These are phyloP conservation scores for Populus hybrid DNA, from an alignment of 441 rosid genomes.

Conservation along the genomic window DNA sequence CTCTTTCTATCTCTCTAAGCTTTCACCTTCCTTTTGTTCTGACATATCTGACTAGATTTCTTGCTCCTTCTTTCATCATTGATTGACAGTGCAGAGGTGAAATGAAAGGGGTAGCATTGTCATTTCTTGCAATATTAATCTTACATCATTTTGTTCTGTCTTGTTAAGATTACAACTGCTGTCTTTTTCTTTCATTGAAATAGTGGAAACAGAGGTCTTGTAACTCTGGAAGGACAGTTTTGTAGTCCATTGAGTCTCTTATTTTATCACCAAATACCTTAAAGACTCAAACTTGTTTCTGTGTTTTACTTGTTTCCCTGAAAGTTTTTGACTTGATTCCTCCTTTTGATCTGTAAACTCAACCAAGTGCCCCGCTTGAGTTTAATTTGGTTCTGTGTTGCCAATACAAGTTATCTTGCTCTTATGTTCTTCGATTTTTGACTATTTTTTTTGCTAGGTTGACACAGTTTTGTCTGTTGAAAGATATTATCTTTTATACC, in stretches of 20 bases:
- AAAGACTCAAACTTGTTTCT: constrained; percentile 2
- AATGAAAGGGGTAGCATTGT: constrained; percentile 2
- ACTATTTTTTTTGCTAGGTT: not conserved
- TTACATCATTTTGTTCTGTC: not conserved
- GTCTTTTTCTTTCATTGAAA: not conserved
- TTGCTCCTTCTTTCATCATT: not conserved
- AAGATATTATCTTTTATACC: not conserved
- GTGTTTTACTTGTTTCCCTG: constrained; percentile 5
- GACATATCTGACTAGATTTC: not conserved
- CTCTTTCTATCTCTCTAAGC: not conserved
- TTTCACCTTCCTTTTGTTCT: not conserved
- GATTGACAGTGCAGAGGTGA: not conserved
- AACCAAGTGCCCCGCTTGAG: not conserved
- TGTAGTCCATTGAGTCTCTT: not conserved
- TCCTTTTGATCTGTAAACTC: not conserved
- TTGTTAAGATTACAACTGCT: not conserved
- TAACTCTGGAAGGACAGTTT: not conserved
- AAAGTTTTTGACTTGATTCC: not conserved
- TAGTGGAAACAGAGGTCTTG: not conserved
- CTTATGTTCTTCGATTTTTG: not conserved
- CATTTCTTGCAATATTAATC: not conserved
- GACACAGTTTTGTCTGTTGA: not conserved
- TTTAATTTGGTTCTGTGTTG: not conserved
- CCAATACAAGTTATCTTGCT: not conserved
- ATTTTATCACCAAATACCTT: not conserved